Conservation (phyloP, 768 basidiomycete genomes). For the Holtermannia corniformis region DNA sequence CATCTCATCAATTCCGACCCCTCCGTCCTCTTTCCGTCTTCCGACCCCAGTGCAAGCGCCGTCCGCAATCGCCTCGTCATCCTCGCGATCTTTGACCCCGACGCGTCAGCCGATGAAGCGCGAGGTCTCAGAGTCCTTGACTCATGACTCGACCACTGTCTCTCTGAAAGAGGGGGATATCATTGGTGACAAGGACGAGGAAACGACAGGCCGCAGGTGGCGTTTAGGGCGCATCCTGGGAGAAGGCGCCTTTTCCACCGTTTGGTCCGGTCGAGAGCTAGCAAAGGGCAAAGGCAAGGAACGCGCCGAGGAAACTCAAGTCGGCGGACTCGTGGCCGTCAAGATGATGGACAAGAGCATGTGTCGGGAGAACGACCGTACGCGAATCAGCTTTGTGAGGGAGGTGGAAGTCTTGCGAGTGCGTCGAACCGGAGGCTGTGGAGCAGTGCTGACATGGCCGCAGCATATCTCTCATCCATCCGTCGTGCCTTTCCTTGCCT, state of each 20-base stretch:
- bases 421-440: constrained; percentile 30
- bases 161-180: neutral
- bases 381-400: constrained; percentile 64
- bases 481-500: constrained; percentile 61
- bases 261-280: constrained; percentile 28
- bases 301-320: constrained; percentile 10
- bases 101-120: constrained; percentile 5
- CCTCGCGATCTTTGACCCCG: constrained; percentile 10
- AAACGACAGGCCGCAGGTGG: constrained; percentile 11
- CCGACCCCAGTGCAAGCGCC: constrained; percentile 3
- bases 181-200: neutral
- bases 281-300: neutral
- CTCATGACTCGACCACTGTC: constrained; percentile 6
- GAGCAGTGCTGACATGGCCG: neutral
- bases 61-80: constrained; percentile 7
- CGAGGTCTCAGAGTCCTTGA: neutral
- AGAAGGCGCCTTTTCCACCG: constrained; percentile 39
- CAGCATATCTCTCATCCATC: constrained; percentile 73
- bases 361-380: constrained; percentile 56
- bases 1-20: neutral
- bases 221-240: constrained; percentile 28
- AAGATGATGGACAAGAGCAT: constrained; percentile 48
- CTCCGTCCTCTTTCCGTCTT: constrained; percentile 6
- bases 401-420: constrained; percentile 79
- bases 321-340: constrained; percentile 48